Evolutionary conservation across 2,329 filamentous ascomycete genomes (phyloP).

Genomic region (Beauveria sp.): DNA sequence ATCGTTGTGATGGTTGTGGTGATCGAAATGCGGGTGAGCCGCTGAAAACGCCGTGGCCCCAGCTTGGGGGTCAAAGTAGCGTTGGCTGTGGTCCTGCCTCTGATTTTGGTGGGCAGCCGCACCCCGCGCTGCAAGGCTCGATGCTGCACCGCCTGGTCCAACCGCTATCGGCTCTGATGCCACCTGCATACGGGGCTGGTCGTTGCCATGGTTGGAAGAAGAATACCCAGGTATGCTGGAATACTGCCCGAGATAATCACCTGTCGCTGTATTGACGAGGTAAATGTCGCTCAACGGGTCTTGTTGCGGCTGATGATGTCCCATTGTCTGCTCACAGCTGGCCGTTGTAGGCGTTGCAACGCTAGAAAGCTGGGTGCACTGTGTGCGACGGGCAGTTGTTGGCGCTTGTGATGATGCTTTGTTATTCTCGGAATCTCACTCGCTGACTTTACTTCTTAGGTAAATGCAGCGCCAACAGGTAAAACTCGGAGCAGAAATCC

Average conservation of each 20-base stretch:
- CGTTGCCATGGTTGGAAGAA: not conserved
- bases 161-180: not conserved
- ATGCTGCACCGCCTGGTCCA: not conserved
- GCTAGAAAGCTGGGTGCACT: not conserved
- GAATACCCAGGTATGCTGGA: not conserved
- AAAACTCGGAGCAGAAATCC: too few species aligned
- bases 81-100: not conserved
- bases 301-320: not conserved
- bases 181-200: not conserved
- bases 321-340: not conserved
- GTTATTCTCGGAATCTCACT: too few species aligned
- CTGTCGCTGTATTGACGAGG: not conserved
- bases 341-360: not conserved
- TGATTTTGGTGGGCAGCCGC: not conserved
- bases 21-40: constrained; percentile 1
- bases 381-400: not conserved
- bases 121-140: not conserved
- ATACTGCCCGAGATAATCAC: not conserved
- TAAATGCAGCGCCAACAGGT: too few species aligned
- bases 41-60: not conserved
- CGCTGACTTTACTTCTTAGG: too few species aligned
- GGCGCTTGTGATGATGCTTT: too few species aligned
- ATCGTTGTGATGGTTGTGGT: constrained; percentile 13
- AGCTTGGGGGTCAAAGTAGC: not conserved
- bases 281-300: not conserved